Base-by-base conservation (phyloP, 2,329 filamentous ascomycete species). In the Plenodomus lindquistii region DNA sequence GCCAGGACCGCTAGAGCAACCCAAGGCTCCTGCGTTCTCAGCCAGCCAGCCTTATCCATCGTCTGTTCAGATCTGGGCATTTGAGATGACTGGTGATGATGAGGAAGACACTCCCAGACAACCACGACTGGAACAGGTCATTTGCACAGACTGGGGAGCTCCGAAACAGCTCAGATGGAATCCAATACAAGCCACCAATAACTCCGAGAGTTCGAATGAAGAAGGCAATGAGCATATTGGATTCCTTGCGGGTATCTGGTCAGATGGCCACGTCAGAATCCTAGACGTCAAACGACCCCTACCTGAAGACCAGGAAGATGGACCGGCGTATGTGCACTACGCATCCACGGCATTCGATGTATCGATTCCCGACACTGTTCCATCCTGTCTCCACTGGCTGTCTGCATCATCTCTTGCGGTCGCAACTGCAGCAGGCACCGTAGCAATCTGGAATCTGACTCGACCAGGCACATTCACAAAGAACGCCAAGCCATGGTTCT, bases 141-240 rank as follows among this genome's bases (percentile, higher is more conserved):
- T 85, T n/a, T 84, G 81, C 55, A 77, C 79, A 2, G 73, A 82
- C 18, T 84, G 81, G 77, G 83, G 83, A 2, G 75, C 81, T 47
- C 67, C 83, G 16, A 80, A 76, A 53, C 71, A 75, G 8, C 69
- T 86, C 21, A 73, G 77, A 50, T 87, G 83, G 82, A 84, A 81
- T 63, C 81, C 80, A 10, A 69, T 80, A 39, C 61, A 65, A 27
- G 69, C 71, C 3, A 38, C 49, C 31, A 54, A 62, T 1, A 43
- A 19, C 9, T 21, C 35, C 1, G 39, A 62, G 54, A 55, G 68
- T 18, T 54, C 67, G 1, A 57, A 69, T 11, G 64, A 74, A 19
- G 49, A 66, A 37, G 59, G 65, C 19, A 57, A 50, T 13, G 60
- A 54, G 24, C 57, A 65, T 39, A 65, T 85, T 29, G 82, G 82